Conservation (phyloP, 257 asterid genomes). For the Ilex aquifolium region DNA sequence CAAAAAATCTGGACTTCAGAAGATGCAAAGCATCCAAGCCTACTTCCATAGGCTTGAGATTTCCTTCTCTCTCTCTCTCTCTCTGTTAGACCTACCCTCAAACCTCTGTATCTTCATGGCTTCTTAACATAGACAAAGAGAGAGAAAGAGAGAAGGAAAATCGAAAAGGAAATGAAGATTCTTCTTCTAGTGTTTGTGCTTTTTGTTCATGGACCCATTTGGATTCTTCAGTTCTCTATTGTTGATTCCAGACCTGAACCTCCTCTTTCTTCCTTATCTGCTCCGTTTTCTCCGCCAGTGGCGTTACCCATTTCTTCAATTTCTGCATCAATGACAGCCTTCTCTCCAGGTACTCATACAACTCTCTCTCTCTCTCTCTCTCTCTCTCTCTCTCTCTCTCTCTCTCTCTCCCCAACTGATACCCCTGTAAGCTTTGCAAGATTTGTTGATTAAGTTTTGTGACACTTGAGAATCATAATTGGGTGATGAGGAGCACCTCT, state of each 20-base stretch:
- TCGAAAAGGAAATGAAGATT: conserved; percentile 2
- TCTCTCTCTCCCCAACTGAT: not conserved
- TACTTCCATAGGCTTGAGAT: too few relatives aligned
- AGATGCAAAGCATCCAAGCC: too few relatives aligned
- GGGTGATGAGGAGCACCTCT: not conserved
- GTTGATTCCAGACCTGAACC: conserved; percentile 15
- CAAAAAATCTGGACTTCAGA: too few relatives aligned
- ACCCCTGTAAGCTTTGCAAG: not conserved
- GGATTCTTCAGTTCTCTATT: conserved; percentile 3
- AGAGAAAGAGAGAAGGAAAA: conserved; percentile 1
- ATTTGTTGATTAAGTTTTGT: not conserved
- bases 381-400: not conserved
- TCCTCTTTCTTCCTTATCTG: conserved; percentile 2
- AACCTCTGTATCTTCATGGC: not conserved
- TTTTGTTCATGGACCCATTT: conserved; percentile 12
- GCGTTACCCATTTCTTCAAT: conserved; percentile 15
- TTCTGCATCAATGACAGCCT: conserved; percentile 16
- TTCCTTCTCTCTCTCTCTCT: too few relatives aligned
- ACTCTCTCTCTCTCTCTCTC: not conserved
- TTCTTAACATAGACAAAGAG: not conserved
- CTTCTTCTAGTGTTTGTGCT: conserved; percentile 8
- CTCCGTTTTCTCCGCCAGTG: conserved; percentile 15
- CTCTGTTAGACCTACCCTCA: too few relatives aligned
- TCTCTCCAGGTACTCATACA: conserved; percentile 29
- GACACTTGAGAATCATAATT: not conserved